Evolutionary conservation across 2,329 filamentous ascomycete species (phyloP).

Genomic region (Chalaropsis ovoidea): DNA sequence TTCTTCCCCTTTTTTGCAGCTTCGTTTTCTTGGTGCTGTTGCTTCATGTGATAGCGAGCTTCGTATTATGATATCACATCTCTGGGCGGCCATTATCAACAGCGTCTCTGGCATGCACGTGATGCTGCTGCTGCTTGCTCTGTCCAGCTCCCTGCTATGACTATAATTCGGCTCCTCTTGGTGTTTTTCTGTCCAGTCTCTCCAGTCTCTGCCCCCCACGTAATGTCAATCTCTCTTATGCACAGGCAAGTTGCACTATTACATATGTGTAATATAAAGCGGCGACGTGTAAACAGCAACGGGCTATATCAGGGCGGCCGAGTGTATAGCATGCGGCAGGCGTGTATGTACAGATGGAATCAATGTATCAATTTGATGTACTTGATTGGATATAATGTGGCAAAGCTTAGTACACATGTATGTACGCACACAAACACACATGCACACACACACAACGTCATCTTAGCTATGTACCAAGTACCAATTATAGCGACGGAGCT

Average conservation of each 20-base stretch:
- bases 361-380: too few species aligned
- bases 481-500: constrained; percentile 4
- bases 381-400: background rate
- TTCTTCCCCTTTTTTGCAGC: background rate
- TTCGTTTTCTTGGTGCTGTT: background rate
- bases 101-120: background rate
- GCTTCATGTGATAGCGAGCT: background rate
- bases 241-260: background rate
- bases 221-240: background rate
- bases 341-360: too few species aligned
- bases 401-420: background rate
- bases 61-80: background rate
- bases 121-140: background rate
- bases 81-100: background rate
- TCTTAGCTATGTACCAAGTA: background rate
- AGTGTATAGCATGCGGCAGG: background rate
- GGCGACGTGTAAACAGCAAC: background rate
- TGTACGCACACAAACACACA: background rate
- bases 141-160: background rate
- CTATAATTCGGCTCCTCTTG: background rate
- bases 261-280: background rate
- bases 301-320: background rate
- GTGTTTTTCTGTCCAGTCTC: background rate
- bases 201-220: background rate
- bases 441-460: background rate